Percentiles rank a stretch among this genome's conserved stretches.
phyloP scores from a whole-genome alignment of 169 alveolate species.

The Babesia caballi region DNA sequence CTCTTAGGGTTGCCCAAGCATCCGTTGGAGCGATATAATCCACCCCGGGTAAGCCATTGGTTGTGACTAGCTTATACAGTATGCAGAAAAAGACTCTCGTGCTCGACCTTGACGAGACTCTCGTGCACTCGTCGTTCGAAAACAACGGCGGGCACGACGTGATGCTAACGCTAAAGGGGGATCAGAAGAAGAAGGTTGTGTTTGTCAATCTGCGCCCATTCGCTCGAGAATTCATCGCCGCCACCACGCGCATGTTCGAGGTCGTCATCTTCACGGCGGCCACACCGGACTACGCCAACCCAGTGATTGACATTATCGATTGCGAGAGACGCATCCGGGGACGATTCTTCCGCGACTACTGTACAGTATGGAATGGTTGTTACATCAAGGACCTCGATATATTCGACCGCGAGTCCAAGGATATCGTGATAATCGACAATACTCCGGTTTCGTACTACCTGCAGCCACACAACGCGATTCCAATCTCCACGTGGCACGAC shows the following conservation, averaged over 20 bases:
- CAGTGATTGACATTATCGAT: slow-evolving; percentile 71
- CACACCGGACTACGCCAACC: slow-evolving; percentile 66
- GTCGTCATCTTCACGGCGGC: slow-evolving; percentile 72
- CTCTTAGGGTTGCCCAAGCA: not conserved
- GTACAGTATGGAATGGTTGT: slow-evolving; percentile 48
- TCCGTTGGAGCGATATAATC: too few relatives aligned
- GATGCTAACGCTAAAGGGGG: slow-evolving; percentile 63
- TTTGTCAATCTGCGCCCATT: slow-evolving; percentile 69
- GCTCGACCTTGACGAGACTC: slow-evolving; percentile 72
- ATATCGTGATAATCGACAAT: slow-evolving; percentile 68
- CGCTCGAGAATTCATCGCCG: slow-evolving; percentile 60
- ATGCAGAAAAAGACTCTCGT: slow-evolving; percentile 68
- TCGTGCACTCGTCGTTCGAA: slow-evolving; percentile 59
- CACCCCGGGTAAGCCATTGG: slow-evolving; percentile 7
- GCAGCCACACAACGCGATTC: slow-evolving; percentile 76
- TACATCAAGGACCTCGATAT: slow-evolving; percentile 67
- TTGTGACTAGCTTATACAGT: too few relatives aligned
- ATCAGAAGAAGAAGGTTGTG: slow-evolving; percentile 49
- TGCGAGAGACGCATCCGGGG: slow-evolving; percentile 53
- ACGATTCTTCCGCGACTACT: slow-evolving; percentile 65
- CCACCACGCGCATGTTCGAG: slow-evolving; percentile 58
- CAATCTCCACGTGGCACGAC: slow-evolving; percentile 76
- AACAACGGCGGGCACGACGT: slow-evolving; percentile 33
- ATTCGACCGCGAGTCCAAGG: slow-evolving; percentile 58
- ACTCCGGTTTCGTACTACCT: slow-evolving; percentile 65